Evolutionary conservation across 2,329 filamentous ascomycete species (phyloP).

Genomic region (Sclerotinia nivalis): DNA sequence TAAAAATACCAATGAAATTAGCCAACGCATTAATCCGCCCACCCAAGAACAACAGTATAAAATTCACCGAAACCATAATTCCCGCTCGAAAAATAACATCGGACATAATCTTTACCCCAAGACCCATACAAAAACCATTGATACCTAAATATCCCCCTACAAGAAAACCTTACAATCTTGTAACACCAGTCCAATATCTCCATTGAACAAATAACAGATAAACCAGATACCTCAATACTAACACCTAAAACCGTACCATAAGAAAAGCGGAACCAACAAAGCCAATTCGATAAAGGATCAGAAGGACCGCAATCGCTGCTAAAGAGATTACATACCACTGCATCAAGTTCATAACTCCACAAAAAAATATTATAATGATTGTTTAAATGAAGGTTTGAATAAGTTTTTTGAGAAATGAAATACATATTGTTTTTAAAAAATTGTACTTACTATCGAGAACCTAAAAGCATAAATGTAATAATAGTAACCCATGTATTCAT

Average conservation of each 20-base stretch:
- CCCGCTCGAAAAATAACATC: conserved; percentile 27
- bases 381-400: too few relatives aligned
- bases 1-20: conserved; percentile 26
- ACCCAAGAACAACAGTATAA: conserved; percentile 31
- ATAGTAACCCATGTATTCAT: too few relatives aligned
- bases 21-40: conserved; percentile 26
- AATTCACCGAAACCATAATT: conserved; percentile 25
- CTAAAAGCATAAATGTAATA: too few relatives aligned
- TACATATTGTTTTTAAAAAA: too few relatives aligned
- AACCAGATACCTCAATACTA: neutral
- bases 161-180: neutral
- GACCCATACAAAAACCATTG: conserved; percentile 26
- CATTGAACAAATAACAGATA: neutral
- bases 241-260: neutral
- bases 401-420: too few relatives aligned
- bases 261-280: neutral
- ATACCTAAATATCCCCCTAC: conserved; percentile 16
- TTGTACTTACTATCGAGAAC: too few relatives aligned
- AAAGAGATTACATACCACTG: neutral
- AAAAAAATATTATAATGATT: too few relatives aligned
- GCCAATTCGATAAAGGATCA: neutral
- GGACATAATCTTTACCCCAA: conserved; percentile 15
- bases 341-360: too few relatives aligned
- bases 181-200: neutral
- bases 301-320: neutral